These are phyloP conservation scores for Didymella pomorum DNA, from an alignment of 2,329 filamentous ascomycete genomes.

Conservation along the genomic window DNA sequence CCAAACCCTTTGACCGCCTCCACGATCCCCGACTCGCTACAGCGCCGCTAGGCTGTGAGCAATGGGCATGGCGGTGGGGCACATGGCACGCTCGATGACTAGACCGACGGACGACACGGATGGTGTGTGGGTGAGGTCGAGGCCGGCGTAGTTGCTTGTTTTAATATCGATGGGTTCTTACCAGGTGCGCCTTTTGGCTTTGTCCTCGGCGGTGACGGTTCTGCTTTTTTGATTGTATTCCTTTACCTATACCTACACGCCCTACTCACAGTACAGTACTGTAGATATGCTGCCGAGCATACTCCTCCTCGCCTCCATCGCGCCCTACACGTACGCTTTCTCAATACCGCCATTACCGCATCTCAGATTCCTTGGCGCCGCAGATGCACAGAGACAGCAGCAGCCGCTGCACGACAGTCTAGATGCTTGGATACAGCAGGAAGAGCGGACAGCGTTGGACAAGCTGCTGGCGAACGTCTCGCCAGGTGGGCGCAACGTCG, in stretches of 20 bases:
- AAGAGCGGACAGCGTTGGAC: slow-evolving; percentile 49
- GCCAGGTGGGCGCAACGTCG: slow-evolving; percentile 51
- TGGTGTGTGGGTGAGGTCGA: slow-evolving; percentile 10
- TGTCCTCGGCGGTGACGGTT: neutral
- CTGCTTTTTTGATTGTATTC: neutral
- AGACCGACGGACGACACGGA: neutral
- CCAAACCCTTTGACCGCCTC: slow-evolving; percentile 16
- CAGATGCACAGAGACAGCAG: slow-evolving; percentile 31
- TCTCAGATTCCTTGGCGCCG: slow-evolving; percentile 29
- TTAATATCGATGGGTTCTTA: slow-evolving; percentile 5
- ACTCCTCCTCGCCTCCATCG: slow-evolving; percentile 29
- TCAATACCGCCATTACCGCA: slow-evolving; percentile 39
- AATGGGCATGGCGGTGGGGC: slow-evolving; percentile 18
- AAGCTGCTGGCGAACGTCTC: slow-evolving; percentile 54
- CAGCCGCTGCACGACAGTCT: slow-evolving; percentile 41
- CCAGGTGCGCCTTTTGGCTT: slow-evolving; percentile 3
- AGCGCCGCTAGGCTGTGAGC: slow-evolving; percentile 13
- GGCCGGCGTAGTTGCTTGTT: slow-evolving; percentile 18
- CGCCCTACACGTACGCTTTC: slow-evolving; percentile 36
- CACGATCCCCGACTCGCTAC: slow-evolving; percentile 18
- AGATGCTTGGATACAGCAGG: slow-evolving; percentile 48
- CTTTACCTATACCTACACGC: neutral
- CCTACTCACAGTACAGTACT: neutral
- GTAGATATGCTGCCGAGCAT: slow-evolving; percentile 12
- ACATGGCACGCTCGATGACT: slow-evolving; percentile 19